These are phyloP conservation scores for Colletotrichum sp. DNA, from an alignment of 2,329 filamentous ascomycete genomes.

Conservation along the genomic window DNA sequence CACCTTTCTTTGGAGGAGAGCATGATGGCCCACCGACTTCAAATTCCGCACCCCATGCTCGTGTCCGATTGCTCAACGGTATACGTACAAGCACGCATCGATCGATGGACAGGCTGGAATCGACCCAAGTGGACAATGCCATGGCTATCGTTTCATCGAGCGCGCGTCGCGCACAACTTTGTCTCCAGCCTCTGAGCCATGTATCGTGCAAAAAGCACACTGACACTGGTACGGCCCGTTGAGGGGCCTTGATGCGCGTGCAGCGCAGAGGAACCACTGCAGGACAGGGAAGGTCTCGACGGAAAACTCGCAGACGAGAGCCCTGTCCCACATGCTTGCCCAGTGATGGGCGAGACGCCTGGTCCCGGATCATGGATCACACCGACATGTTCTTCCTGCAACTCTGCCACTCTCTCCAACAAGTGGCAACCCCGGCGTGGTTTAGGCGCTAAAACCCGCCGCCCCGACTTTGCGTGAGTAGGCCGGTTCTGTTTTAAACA, in stretches of 20 bases:
- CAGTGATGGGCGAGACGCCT: constrained; percentile 8
- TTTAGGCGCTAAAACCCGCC: constrained; percentile 1
- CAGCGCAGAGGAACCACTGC: not conserved
- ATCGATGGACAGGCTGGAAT: not conserved
- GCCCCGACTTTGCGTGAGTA: not conserved
- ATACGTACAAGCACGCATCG: not conserved
- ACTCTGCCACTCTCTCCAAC: not conserved
- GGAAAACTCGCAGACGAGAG: not conserved
- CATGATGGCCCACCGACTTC: not conserved
- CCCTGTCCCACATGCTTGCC: not conserved
- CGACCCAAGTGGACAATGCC: not conserved
- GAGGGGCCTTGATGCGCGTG: not conserved
- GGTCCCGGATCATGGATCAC: not conserved
- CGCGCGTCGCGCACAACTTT: not conserved
- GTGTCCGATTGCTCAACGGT: not conserved
- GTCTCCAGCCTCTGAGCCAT: not conserved
- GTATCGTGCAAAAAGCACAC: not conserved
- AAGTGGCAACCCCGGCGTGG: not conserved
- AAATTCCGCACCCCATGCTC: not conserved
- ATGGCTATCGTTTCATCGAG: not conserved
- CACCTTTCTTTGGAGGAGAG: not conserved
- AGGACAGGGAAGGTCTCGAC: not conserved
- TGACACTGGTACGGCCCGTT: not conserved
- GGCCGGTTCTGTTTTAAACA: not conserved
- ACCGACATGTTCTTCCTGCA: not conserved